These are phyloP conservation scores for Calonectria henricotiae DNA, from an alignment of 2,329 filamentous ascomycete species.

Conservation along the genomic window DNA sequence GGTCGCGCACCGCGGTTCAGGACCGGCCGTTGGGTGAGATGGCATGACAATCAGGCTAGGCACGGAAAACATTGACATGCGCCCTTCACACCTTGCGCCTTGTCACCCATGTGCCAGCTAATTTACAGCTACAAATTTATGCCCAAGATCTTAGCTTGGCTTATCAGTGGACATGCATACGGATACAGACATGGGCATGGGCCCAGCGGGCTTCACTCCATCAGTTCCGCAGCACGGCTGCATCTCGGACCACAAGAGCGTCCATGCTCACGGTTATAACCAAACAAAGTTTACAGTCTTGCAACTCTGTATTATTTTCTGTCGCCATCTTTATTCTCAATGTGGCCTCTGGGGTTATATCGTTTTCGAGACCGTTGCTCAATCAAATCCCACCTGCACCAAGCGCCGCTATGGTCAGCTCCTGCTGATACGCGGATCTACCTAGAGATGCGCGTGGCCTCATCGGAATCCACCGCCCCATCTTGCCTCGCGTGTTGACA, in stretches of 20 bases:
- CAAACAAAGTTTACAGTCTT: conserved; percentile 1
- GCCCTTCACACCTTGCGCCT: conserved; percentile 14
- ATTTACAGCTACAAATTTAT: background rate
- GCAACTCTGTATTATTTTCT: background rate
- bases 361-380: background rate
- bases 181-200: conserved; percentile 5
- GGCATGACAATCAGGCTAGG: background rate
- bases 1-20: conserved; percentile 18
- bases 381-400: background rate
- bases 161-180: conserved; percentile 28
- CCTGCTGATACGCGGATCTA: conserved; percentile 33
- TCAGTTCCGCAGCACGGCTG: conserved; percentile 16
- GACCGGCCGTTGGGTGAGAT: background rate
- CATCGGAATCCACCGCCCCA: conserved; percentile 40
- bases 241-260: conserved; percentile 20
- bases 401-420: conserved; percentile 29
- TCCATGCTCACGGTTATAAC: conserved; percentile 12
- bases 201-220: conserved; percentile 12
- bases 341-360: background rate
- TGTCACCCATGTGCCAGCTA: background rate
- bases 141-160: conserved; percentile 1
- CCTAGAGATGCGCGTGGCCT: conserved; percentile 37
- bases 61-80: background rate
- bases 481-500: conserved; percentile 31
- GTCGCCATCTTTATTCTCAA: background rate